Evolutionary conservation across 176 grass and related monocot genomes (phyloP), one percentile per base, ranked within the genome.

Genomic region (Oryza coarctata): DNA sequence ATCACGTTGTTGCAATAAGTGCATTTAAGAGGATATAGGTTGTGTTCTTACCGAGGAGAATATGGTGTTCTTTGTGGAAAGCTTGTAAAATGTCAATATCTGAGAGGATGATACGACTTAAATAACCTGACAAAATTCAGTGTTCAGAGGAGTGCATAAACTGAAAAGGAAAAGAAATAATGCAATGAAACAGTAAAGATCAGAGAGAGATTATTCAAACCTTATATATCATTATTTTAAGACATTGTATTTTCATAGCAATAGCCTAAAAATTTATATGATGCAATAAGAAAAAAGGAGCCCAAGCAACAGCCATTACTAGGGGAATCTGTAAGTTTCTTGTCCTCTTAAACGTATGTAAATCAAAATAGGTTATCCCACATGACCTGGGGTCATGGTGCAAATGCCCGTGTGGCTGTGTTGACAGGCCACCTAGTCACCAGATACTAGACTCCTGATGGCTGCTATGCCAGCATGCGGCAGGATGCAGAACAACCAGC

Each of bases 81-180:
- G 70, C 90, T 70, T 77, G 76, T 86, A 94, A 85, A 65, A 93
- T 85, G 73, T 93, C 90, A 65, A 93, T n/a, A 93, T 65, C 86
- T 91, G 40, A 93, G 67, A 73, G 67, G 88, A 87, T 69, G 88
- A 92, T 52, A 98, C 82, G 76, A 76, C 57, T 86, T 82, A 89
- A 84, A 94, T 88, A 83, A 94, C 82, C 88, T 91, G 88, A 86
- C n/a, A 79, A 79, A 38, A 75, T 81, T 81, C 45, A 73, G 43
- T 45, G 50, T 80, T 73, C 32, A 80, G 76, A 75, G 11, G 61
- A 61, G 26, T 70, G n/a, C 55, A 70, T 22, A 74, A 29, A 55
- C 77, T 62, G 8, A 65, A 65, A 77, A 90, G 43, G 49, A n/a
- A 28, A 57, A 65, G 15, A 69, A 72, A 10, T 26, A 58, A 60